Evolutionary conservation across 2,329 filamentous ascomycete genomes (phyloP), one percentile per base, ranked within the genome.

Genomic region (Trichoderma harzianum): DNA sequence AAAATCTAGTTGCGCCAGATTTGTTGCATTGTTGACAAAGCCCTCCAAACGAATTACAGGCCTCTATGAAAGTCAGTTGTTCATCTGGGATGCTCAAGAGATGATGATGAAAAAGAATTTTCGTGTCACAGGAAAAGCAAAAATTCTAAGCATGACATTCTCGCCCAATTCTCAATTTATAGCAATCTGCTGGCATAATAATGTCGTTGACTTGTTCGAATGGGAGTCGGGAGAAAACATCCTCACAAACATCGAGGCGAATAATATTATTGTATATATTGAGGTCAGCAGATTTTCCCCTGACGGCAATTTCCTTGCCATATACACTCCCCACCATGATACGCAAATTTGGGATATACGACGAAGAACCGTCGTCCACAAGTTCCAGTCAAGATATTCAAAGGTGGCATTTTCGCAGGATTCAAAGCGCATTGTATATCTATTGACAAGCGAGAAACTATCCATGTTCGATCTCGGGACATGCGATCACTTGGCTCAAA

Each of bases 341-440:
- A 10, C 21, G 5, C 39, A 47, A 3, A 24, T 51, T 14, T 51
- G 43, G 43, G 43, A 51, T 21, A 24, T 51, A 51, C 43, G 10
- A 21, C 12, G 10, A 6, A 51, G 43, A 51, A 11, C n/a, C 5
- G 0, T 12, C 2, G 10, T 12, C 8, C n/a, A 51, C 5, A 11
- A 21, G 2, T 12, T 51, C 10, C n/a, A 12, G 4, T 1, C 4
- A 5, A 3, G 12, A 2, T 0, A 11, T 11, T 0, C 2, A 21
- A 1, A 2, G 3, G 10, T 51, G 43, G 43, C 10, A n/a, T 51
- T 24, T 24, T 51, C 43, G 4, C 43, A 11, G 0, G n/a, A 21
- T 11, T 51, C 43, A 1, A 51, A 12, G n/a, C n/a, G n/a, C 0
- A 4, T 51, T 10, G 43, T 10, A 6, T 39, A 39, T 1, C 8